Evolutionary conservation across 768 basidiomycete genomes (phyloP).

Genomic region (Postia placenta): DNA sequence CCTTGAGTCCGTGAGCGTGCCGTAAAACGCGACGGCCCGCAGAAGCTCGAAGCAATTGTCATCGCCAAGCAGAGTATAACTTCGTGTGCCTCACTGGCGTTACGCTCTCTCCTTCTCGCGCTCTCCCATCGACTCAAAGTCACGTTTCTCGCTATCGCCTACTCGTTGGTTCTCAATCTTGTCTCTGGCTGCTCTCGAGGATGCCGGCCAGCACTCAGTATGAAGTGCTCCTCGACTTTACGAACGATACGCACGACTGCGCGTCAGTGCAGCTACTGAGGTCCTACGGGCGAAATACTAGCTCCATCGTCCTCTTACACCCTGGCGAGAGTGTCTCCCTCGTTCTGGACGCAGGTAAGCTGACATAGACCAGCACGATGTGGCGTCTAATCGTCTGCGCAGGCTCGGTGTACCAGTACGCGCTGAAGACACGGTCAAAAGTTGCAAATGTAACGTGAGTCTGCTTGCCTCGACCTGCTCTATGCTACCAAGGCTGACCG

Average conservation of each 20-base stretch:
- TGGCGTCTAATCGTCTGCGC: slow-evolving; percentile 4
- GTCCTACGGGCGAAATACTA: slow-evolving; percentile 54
- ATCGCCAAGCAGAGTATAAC: slow-evolving; percentile 13
- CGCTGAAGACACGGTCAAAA: slow-evolving; percentile 56
- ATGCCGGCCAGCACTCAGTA: slow-evolving; percentile 64
- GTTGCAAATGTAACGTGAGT: slow-evolving; percentile 68
- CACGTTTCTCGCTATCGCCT: slow-evolving; percentile 11
- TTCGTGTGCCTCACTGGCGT: slow-evolving; percentile 19
- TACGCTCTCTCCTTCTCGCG: slow-evolving; percentile 23
- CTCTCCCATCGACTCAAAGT: slow-evolving; percentile 17
- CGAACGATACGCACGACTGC: slow-evolving; percentile 61
- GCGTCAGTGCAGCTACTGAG: slow-evolving; percentile 59
- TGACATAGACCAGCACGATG: background rate
- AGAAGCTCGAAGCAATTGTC: slow-evolving; percentile 20
- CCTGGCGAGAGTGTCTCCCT: slow-evolving; percentile 61
- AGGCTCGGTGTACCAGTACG: slow-evolving; percentile 64
- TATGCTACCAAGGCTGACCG: too few relatives aligned
- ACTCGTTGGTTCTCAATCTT: slow-evolving; percentile 14
- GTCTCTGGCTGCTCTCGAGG: slow-evolving; percentile 6
- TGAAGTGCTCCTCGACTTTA: slow-evolving; percentile 63
- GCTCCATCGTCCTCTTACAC: slow-evolving; percentile 49
- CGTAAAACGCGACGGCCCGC: slow-evolving; percentile 20
- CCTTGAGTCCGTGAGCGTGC: slow-evolving; percentile 6
- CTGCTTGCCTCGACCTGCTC: too few relatives aligned
- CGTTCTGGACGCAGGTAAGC: slow-evolving; percentile 50